phyloP scores from a whole-genome alignment of 2,329 filamentous ascomycete species.

The Sporothrix brasiliensis region DNA sequence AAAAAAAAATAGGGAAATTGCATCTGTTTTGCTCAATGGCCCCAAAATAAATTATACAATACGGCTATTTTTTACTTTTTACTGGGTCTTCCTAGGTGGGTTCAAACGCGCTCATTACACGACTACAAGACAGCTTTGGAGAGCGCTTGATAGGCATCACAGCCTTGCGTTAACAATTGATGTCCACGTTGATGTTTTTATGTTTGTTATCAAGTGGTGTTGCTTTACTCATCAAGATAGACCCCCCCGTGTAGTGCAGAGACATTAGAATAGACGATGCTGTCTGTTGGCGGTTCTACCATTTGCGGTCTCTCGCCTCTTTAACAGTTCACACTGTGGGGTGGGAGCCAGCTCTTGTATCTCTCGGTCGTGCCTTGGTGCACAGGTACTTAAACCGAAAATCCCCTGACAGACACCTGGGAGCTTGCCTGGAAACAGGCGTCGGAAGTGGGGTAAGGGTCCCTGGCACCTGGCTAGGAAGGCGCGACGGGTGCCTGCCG shows the following conservation, averaged over 20 bases:
- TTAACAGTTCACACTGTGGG: conserved; percentile 21
- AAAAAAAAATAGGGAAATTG: conserved; percentile 36
- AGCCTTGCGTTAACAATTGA: conserved; percentile 14
- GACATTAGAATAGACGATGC: neutral
- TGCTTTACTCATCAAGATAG: neutral
- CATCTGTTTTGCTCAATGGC: conserved; percentile 13
- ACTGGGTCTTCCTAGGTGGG: neutral
- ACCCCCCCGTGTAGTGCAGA: neutral
- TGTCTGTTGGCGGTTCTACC: neutral
- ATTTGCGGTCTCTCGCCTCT: neutral
- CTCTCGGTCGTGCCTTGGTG: conserved; percentile 5
- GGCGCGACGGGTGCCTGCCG: conserved; percentile 24
- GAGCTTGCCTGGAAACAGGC: conserved; percentile 19
- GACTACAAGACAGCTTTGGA: neutral
- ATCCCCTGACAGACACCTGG: neutral
- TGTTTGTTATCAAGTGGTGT: neutral
- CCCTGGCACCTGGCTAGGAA: conserved; percentile 30
- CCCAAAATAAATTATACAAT: conserved; percentile 1
- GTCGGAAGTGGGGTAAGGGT: conserved; percentile 22
- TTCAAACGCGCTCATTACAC: conserved; percentile 16
- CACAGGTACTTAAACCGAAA: neutral
- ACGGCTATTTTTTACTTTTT: conserved; percentile 17
- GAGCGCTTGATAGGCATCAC: neutral
- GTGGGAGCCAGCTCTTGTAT: conserved; percentile 1
- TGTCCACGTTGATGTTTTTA: neutral